Conservation (phyloP, 148 eudicot genomes). For the Linanthus parryae region DNA sequence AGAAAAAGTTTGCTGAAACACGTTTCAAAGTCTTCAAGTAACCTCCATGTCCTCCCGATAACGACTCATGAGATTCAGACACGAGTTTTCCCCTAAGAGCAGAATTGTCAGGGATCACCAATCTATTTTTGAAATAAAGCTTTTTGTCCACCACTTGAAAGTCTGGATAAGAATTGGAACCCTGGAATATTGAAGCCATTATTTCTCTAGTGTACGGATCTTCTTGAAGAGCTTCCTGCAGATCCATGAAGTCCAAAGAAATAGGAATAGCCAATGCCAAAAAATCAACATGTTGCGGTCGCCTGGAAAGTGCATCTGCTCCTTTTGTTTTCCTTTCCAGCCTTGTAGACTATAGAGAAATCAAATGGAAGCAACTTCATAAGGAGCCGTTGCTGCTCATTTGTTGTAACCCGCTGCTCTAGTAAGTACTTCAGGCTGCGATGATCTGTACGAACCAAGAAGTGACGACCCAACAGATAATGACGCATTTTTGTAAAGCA, state of each 20-base stretch:
- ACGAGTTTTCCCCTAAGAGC: background rate
- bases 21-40: background rate
- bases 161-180: background rate
- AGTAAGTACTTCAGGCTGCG: background rate
- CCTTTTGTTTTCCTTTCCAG: background rate
- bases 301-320: background rate
- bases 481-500: background rate
- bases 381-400: background rate
- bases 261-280: background rate
- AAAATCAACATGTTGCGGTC: background rate
- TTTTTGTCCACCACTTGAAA: background rate
- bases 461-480: background rate
- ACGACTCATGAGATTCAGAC: background rate
- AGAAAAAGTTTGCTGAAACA: background rate
- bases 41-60: background rate
- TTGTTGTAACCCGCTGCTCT: background rate
- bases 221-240: background rate
- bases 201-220: background rate
- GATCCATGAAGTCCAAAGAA: background rate
- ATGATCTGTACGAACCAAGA: background rate
- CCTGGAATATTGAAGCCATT: background rate
- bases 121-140: background rate
- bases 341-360: background rate
- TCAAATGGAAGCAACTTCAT: background rate
- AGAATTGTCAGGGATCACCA: background rate